These are phyloP conservation scores for Leptosphaerulina australis DNA, from an alignment of 2,329 filamentous ascomycete genomes.

Conservation along the genomic window DNA sequence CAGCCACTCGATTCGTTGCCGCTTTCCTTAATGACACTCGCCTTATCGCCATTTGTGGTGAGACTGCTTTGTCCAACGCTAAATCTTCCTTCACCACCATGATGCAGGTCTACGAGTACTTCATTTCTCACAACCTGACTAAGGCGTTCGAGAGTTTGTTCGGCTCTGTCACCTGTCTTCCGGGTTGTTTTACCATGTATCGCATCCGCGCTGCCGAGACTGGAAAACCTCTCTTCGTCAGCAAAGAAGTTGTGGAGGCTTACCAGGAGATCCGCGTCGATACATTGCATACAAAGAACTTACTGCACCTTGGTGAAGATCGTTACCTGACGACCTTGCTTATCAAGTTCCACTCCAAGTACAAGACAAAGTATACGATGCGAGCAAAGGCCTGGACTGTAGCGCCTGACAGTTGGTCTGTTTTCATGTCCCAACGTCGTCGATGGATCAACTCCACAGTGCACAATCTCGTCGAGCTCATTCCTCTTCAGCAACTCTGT, in stretches of 20 bases:
- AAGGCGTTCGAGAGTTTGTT: constrained; percentile 98
- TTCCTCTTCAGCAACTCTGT: constrained; percentile 90
- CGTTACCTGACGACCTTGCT: constrained; percentile 94
- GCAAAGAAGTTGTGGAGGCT: constrained; percentile 82
- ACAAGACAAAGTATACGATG: constrained; percentile 98
- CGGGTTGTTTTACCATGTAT: constrained; percentile 99
- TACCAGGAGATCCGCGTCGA: constrained; percentile 96
- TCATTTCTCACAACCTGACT: constrained; percentile 94
- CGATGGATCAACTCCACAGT: constrained; percentile 99
- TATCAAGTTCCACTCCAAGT: constrained; percentile 87
- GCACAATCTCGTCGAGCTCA: constrained; percentile 95
- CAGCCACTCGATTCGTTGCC: constrained; percentile 88
- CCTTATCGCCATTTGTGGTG: constrained; percentile 92
- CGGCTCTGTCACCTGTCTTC: constrained; percentile 94
- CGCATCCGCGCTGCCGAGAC: constrained; percentile 92
- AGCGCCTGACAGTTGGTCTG: constrained; percentile 88
- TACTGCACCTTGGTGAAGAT: constrained; percentile 96
- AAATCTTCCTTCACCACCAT: constrained; percentile 95
- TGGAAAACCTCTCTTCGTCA: constrained; percentile 95
- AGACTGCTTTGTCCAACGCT: constrained; percentile 90
- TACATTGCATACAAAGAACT: constrained; percentile 97
- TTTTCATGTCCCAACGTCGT: constrained; percentile 97
- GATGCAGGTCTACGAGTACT: constrained; percentile 99
- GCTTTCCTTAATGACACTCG: constrained; percentile 90
- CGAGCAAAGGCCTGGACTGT: constrained; percentile 95